Evolutionary conservation across 2,329 filamentous ascomycete genomes (phyloP).

Genomic region (Macrophomina pseudophaseolina): DNA sequence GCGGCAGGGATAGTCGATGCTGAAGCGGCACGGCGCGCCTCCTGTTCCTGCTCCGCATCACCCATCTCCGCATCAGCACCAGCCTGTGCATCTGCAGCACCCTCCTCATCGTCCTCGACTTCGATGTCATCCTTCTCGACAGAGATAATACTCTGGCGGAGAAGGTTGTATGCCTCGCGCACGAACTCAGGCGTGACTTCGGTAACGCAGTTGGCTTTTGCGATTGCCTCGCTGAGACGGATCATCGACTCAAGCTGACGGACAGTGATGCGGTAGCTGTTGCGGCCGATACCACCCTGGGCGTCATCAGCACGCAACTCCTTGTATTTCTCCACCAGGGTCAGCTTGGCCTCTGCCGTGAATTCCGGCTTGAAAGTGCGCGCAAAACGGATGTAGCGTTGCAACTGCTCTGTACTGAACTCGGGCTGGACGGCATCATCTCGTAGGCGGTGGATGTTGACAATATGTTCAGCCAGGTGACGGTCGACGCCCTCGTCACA

Average conservation of each 20-base stretch:
- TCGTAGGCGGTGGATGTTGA: slow-evolving; percentile 88
- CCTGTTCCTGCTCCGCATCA: slow-evolving; percentile 43
- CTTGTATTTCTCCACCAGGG: slow-evolving; percentile 92
- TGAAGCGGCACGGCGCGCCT: slow-evolving; percentile 30
- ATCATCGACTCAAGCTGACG: slow-evolving; percentile 96
- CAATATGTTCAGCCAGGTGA: slow-evolving; percentile 92
- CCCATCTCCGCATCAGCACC: slow-evolving; percentile 43
- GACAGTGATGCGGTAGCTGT: slow-evolving; percentile 97
- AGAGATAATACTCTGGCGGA: slow-evolving; percentile 93
- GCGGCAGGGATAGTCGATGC: slow-evolving; percentile 41
- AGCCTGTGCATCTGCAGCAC: slow-evolving; percentile 58
- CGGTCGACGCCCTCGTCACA: slow-evolving; percentile 92
- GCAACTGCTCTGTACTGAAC: slow-evolving; percentile 93
- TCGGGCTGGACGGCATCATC: slow-evolving; percentile 92
- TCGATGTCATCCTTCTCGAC: slow-evolving; percentile 98
- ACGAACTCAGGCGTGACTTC: slow-evolving; percentile 87
- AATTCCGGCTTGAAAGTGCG: slow-evolving; percentile 94
- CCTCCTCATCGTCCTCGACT: slow-evolving; percentile 80
- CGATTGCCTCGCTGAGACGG: slow-evolving; percentile 94
- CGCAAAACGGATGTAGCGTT: slow-evolving; percentile 96
- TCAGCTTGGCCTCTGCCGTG: slow-evolving; percentile 80
- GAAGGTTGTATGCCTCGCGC: slow-evolving; percentile 85
- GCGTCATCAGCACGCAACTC: slow-evolving; percentile 91
- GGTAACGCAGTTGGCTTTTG: slow-evolving; percentile 94
- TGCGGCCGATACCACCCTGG: slow-evolving; percentile 89